Conservation (phyloP, 208 protist species). For the Trypanosoma scelopori region DNA sequence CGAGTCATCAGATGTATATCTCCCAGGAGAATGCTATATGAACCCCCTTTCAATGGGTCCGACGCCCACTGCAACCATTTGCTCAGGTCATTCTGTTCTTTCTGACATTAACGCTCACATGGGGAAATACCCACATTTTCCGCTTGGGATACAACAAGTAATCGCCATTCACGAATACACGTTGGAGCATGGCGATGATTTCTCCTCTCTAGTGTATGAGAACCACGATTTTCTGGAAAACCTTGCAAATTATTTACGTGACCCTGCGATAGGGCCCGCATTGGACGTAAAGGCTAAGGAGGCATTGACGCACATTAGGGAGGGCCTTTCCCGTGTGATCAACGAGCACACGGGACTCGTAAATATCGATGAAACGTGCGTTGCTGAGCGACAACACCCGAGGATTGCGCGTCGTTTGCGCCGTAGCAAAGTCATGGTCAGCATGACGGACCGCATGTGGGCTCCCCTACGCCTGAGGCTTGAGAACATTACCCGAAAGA, state of each 20-base stretch:
- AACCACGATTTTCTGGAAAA: conserved; percentile 32
- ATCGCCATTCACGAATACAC: conserved; percentile 53
- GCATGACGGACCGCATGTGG: conserved; percentile 24
- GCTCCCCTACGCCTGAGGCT: conserved; percentile 23
- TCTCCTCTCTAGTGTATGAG: conserved; percentile 41
- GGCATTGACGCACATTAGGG: conserved; percentile 15
- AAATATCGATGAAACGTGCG: conserved; percentile 12
- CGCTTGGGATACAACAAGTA: conserved; percentile 10
- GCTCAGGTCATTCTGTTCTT: conserved; percentile 1
- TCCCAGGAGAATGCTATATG: neutral
- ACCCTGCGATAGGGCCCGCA: neutral
- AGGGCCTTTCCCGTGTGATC: conserved; percentile 14
- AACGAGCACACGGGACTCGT: conserved; percentile 20
- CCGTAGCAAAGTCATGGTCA: conserved; percentile 14
- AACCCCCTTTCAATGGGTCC: neutral
- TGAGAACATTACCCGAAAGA: neutral
- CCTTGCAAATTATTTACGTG: conserved; percentile 21
- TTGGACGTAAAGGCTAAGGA: conserved; percentile 4
- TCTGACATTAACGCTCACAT: conserved; percentile 7
- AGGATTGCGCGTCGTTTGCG: conserved; percentile 13
- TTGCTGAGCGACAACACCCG: conserved; percentile 20
- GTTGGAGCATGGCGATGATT: conserved; percentile 33
- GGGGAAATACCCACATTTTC: neutral
- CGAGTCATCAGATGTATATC: neutral
- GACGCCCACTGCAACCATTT: neutral